Percentiles rank a stretch among this genome's conserved stretches.
phyloP scores from a whole-genome alignment of 495 filamentous ascomycete species.

The Margaritispora aquatica region DNA sequence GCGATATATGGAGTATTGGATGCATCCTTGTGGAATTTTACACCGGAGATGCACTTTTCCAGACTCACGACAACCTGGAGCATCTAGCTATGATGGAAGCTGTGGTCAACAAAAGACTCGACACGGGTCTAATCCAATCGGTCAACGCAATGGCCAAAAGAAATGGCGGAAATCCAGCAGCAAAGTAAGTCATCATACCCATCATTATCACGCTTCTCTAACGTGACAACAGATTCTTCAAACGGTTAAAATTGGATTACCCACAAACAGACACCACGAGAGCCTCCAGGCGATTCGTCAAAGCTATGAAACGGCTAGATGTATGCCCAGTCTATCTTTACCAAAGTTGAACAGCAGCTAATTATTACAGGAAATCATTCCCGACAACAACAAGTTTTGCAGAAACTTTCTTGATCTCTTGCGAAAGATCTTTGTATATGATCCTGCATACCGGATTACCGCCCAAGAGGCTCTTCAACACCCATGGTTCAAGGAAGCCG shows the following conservation, averaged over 20 bases:
- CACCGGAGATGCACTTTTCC: constrained; percentile 94
- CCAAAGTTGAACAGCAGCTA: not conserved
- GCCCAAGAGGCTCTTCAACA: constrained; percentile 89
- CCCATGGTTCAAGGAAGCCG: constrained; percentile 84
- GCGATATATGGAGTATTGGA: constrained; percentile 98
- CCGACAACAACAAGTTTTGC: constrained; percentile 70
- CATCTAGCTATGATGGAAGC: constrained; percentile 99
- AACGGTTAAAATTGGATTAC: constrained; percentile 77
- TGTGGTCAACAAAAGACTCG: constrained; percentile 70
- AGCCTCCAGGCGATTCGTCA: constrained; percentile 86
- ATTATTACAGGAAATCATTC: constrained; percentile 76
- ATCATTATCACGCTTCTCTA: constrained; percentile 15
- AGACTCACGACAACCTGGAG: constrained; percentile 96
- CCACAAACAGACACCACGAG: constrained; percentile 81
- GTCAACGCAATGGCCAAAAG: constrained; percentile 60
- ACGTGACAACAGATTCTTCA: constrained; percentile 66
- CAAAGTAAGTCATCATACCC: constrained; percentile 59
- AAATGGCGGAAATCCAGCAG: constrained; percentile 64
- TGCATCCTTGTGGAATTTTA: constrained; percentile 99
- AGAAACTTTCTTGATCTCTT: constrained; percentile 82
- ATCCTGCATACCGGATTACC: constrained; percentile 82
- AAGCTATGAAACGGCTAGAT: constrained; percentile 83
- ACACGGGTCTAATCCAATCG: constrained; percentile 65
- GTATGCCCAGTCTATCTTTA: constrained; percentile 44
- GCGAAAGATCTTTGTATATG: constrained; percentile 89